A percentile compares a stretch with the other conserved stretches of the same genome.
Evolutionary conservation across 805 yeast genomes (phyloP).

Genomic region (Cyberlindnera bimundalis): DNA sequence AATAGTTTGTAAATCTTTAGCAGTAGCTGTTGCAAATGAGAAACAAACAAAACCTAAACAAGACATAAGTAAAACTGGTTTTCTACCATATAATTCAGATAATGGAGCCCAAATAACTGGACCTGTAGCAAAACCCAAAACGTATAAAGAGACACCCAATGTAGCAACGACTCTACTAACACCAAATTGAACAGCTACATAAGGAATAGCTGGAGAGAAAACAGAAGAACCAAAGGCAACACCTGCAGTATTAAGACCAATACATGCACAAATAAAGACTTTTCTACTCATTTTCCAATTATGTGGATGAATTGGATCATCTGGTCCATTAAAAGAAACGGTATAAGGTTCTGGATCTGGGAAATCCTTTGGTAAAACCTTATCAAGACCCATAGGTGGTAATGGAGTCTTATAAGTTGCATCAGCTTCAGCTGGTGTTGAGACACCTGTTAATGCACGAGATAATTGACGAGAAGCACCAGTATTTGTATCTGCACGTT

Average conservation of each 20-base stretch:
- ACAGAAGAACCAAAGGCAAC: constrained; percentile 82
- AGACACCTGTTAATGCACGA: constrained; percentile 39
- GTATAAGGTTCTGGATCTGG: constrained; percentile 66
- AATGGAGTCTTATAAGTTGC: constrained; percentile 35
- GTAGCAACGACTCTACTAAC: constrained; percentile 69
- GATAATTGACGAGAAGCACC: constrained; percentile 34
- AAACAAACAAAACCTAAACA: constrained; percentile 55
- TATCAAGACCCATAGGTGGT: constrained; percentile 65
- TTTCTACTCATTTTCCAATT: constrained; percentile 63
- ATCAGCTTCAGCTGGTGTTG: constrained; percentile 27
- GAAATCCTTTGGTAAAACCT: constrained; percentile 37
- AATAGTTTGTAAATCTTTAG: constrained; percentile 73
- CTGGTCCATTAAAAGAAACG: constrained; percentile 73
- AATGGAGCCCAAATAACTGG: constrained; percentile 90
- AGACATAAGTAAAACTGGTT: constrained; percentile 54
- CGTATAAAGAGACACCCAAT: constrained; percentile 75
- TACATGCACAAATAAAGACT: constrained; percentile 37
- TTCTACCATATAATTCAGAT: constrained; percentile 76
- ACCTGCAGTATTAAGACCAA: constrained; percentile 48
- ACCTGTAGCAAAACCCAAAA: constrained; percentile 91
- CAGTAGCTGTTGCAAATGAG: constrained; percentile 73
- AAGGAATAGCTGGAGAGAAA: constrained; percentile 59
- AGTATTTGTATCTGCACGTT: constrained; percentile 11
- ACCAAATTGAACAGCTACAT: constrained; percentile 47
- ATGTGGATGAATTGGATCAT: constrained; percentile 78